Evolutionary conservation across 2,329 filamentous ascomycete species (phyloP), one percentile per base, ranked within the genome.

Genomic region (Knufia petricola): DNA sequence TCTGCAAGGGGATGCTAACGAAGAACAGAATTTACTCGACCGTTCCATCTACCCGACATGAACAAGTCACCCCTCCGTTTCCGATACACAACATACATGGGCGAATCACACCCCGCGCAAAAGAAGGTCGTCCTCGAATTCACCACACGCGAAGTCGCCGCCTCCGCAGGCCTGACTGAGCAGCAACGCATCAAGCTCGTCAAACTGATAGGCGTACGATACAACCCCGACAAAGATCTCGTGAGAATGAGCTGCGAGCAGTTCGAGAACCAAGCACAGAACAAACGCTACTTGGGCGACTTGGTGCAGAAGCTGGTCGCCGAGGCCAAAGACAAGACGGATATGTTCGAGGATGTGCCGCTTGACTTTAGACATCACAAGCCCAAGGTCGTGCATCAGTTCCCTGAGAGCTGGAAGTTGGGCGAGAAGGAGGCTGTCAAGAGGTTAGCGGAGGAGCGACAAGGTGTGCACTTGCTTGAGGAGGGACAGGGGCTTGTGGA

Each of bases 51-150:
- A 2, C 87, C 90, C 1, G 75, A 77, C 12, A 66, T 74, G 24
- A 67, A 79, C 54, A 63, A 61, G 39, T 75, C 85, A 59, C 80
- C 87, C 39, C 79, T 98, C 50, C 84, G 90, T 60, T 98, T 95
- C 80, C 84, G 92, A 60, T 95, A 95, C 73, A 98, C 92, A 13
- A 89, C 84, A 31, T 96, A 96, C 70, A 84, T 98, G 77, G 90
- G 90, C 60, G 92, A 96, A 69, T 73, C 78, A 49, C 94, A 98
- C 69, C 90, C 92, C 0, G 87, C 90, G 2, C 81, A 88, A 67
- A 82, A 81, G 63, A 98, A 98, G 73, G 89, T 98, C 17, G 89
- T 96, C 10, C 81, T 96, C 48, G 86, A 95, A 64, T 94, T 96
- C 68, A 79, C 76, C 55, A 82, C 85, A 13, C 67, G 69, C 49